Evolutionary conservation across 2,329 filamentous ascomycete genomes (phyloP).

Genomic region (Fusarium transvaalense): DNA sequence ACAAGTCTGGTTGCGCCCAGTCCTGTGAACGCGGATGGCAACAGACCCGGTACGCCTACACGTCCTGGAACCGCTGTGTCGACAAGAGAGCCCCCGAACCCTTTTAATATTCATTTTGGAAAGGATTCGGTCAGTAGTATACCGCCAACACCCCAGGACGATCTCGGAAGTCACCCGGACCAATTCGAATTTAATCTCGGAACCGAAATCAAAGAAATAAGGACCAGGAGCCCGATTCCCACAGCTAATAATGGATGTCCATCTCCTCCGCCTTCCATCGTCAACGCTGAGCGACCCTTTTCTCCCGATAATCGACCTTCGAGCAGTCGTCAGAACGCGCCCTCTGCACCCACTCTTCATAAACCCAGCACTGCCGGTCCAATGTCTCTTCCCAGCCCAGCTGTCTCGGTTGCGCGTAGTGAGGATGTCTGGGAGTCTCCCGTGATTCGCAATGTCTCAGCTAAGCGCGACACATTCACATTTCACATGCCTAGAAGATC

Average conservation of each 20-base stretch:
- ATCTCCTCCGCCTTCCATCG: slow-evolving; percentile 56
- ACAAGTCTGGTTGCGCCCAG: slow-evolving; percentile 54
- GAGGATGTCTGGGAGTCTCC: slow-evolving; percentile 57
- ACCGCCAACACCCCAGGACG: slow-evolving; percentile 43
- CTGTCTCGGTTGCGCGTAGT: slow-evolving; percentile 56
- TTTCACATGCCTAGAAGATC: slow-evolving; percentile 59
- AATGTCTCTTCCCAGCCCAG: slow-evolving; percentile 58
- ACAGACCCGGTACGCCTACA: slow-evolving; percentile 45
- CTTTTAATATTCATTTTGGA: slow-evolving; percentile 62
- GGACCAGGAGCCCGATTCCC: slow-evolving; percentile 17
- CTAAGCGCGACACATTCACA: slow-evolving; percentile 65
- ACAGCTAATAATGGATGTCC: slow-evolving; percentile 49
- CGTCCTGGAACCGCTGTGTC: slow-evolving; percentile 54
- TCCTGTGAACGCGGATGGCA: slow-evolving; percentile 42
- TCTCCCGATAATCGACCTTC: slow-evolving; percentile 41
- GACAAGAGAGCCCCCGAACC: slow-evolving; percentile 59
- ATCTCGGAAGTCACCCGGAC: slow-evolving; percentile 55
- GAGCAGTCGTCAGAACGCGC: slow-evolving; percentile 40
- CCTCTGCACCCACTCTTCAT: slow-evolving; percentile 45
- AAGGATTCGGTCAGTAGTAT: slow-evolving; percentile 47
- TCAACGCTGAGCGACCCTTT: slow-evolving; percentile 47
- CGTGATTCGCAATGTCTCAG: slow-evolving; percentile 62
- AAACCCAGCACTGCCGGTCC: slow-evolving; percentile 49
- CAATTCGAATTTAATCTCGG: slow-evolving; percentile 55
- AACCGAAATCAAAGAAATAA: slow-evolving; percentile 26